Conservation (phyloP, 495 filamentous ascomycete species). For the Hypoxylon rickii region DNA sequence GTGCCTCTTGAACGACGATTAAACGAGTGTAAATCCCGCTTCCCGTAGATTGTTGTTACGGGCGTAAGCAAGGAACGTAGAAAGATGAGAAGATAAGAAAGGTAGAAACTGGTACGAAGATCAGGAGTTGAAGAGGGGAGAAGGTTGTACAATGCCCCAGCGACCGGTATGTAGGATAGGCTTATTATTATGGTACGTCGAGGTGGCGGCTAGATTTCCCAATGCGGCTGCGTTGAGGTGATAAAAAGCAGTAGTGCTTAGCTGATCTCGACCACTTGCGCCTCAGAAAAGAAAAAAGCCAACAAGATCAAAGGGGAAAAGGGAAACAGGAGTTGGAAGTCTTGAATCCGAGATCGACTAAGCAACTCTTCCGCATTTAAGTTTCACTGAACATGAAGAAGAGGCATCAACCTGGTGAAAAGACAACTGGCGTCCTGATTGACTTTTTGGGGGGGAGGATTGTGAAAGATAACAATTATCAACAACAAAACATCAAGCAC, state of each 20-base stretch:
- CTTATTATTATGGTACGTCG: not conserved
- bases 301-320: constrained; percentile 1
- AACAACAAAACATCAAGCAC: no score
- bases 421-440: constrained; percentile 4
- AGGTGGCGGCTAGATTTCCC: constrained; percentile 21
- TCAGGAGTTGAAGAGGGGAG: constrained; percentile 3
- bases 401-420: constrained; percentile 1
- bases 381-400: constrained; percentile 8
- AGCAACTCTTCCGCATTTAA: constrained; percentile 15
- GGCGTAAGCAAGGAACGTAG: no score
- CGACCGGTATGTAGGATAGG: no score
- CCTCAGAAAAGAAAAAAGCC: constrained; percentile 2
- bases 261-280: constrained; percentile 7
- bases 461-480: constrained; percentile 17
- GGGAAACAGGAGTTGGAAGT: not conserved
- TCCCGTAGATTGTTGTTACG: constrained; percentile 7
- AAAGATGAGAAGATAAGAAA: no score
- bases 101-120: no score
- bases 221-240: constrained; percentile 19
- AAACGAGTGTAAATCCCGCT: constrained; percentile 26
- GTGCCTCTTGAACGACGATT: constrained; percentile 3
- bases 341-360: constrained; percentile 17
- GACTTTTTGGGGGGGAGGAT: constrained; percentile 7
- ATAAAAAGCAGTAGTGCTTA: constrained; percentile 12
- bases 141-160: constrained; percentile 6